Percentiles rank a stretch among this genome's conserved stretches.
These are phyloP conservation scores for Lachnellula occidentalis DNA, from an alignment of 2,329 filamentous ascomycete genomes.

Conservation along the genomic window DNA sequence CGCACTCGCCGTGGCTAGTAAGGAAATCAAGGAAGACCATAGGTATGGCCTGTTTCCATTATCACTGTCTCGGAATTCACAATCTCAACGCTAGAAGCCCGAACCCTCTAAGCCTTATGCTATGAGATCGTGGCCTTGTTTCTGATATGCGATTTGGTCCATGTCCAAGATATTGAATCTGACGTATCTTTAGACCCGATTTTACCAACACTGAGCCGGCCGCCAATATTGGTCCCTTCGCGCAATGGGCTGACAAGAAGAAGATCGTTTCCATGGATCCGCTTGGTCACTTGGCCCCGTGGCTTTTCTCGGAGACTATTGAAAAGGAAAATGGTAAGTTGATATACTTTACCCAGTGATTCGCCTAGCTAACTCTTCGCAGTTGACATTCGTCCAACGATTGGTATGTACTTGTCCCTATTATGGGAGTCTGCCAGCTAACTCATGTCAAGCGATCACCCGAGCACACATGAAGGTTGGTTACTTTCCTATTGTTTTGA, in stretches of 20 bases:
- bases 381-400: conserved; percentile 34
- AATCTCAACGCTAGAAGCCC: background rate
- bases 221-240: conserved; percentile 81
- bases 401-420: conserved; percentile 21
- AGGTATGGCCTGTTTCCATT: conserved; percentile 37
- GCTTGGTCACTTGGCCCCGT: conserved; percentile 79
- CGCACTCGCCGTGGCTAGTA: conserved; percentile 85
- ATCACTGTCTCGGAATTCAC: background rate
- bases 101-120: background rate
- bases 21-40: conserved; percentile 79
- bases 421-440: conserved; percentile 6
- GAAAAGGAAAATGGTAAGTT: conserved; percentile 61
- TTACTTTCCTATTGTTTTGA: background rate
- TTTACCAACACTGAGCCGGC: conserved; percentile 87
- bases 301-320: conserved; percentile 75
- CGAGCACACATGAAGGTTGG: conserved; percentile 33
- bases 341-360: background rate
- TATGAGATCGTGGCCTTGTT: too few relatives aligned
- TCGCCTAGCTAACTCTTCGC: conserved; percentile 16
- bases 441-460: conserved; percentile 28
- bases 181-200: conserved; percentile 44
- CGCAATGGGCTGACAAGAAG: conserved; percentile 80
- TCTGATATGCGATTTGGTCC: background rate
- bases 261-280: conserved; percentile 99
- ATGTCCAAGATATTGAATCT: background rate